These are phyloP conservation scores for Lyophyllum semitale DNA, from an alignment of 768 basidiomycete genomes.

Conservation along the genomic window DNA sequence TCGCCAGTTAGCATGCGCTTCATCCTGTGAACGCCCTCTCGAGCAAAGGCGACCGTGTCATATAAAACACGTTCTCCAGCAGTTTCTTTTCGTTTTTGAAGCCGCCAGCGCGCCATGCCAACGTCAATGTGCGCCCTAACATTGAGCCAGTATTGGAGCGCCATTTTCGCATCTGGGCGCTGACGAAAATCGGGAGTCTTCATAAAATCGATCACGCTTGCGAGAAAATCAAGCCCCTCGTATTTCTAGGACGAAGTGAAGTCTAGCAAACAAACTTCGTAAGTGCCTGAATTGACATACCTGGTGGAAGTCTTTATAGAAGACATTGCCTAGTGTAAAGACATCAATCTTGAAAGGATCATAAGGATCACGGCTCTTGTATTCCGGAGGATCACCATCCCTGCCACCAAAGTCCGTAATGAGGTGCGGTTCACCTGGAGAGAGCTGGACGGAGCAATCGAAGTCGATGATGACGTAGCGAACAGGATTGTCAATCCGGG, in stretches of 20 bases:
- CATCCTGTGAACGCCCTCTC: neutral
- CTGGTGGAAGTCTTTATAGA: slow-evolving; percentile 17
- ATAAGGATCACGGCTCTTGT: neutral
- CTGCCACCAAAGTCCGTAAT: slow-evolving; percentile 7
- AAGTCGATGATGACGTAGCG: slow-evolving; percentile 42
- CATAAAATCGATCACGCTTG: slow-evolving; percentile 26
- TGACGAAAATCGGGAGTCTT: slow-evolving; percentile 13
- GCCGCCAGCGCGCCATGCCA: slow-evolving; percentile 11
- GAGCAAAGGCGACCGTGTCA: neutral
- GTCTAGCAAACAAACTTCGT: neutral
- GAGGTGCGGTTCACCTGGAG: slow-evolving; percentile 16
- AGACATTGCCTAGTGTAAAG: slow-evolving; percentile 10
- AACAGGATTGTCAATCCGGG: slow-evolving; percentile 35
- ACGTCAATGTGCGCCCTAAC: slow-evolving; percentile 1
- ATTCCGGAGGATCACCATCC: slow-evolving; percentile 10
- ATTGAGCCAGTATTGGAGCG: slow-evolving; percentile 25
- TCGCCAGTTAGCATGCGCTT: neutral
- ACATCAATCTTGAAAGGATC: slow-evolving; percentile 14
- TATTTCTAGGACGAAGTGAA: slow-evolving; percentile 20
- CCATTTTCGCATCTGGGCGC: slow-evolving; percentile 23
- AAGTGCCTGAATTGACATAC: slow-evolving; percentile 10
- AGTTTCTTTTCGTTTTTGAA: neutral
- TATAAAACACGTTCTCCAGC: neutral
- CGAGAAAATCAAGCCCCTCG: slow-evolving; percentile 26
- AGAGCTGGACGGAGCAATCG: slow-evolving; percentile 23